Evolutionary conservation across 1,139 yeast species (phyloP).

Genomic region (Yamadazyma buinensis): DNA sequence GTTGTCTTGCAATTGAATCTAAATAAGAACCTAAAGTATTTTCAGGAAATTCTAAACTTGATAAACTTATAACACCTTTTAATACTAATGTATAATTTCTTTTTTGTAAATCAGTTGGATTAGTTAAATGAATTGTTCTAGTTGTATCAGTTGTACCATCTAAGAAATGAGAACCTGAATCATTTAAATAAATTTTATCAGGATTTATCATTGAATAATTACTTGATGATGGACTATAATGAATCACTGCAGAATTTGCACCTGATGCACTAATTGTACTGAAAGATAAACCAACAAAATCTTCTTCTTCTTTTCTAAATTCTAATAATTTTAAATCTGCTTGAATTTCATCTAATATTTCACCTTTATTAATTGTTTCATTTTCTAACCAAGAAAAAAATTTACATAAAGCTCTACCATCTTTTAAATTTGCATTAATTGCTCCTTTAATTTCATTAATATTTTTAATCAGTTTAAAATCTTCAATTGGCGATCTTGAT

Average conservation of each 20-base stretch:
- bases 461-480: conserved; percentile 78
- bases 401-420: conserved; percentile 76
- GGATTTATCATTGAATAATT: conserved; percentile 70
- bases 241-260: conserved; percentile 89
- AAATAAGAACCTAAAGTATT: conserved; percentile 80
- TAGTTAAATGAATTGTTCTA: conserved; percentile 79
- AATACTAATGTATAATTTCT: conserved; percentile 83
- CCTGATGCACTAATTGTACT: conserved; percentile 94
- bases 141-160: conserved; percentile 98
- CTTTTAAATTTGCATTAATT: conserved; percentile 73
- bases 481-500: conserved; percentile 59
- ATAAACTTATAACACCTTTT: conserved; percentile 86
- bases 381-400: conserved; percentile 88
- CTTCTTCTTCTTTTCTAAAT: conserved; percentile 57
- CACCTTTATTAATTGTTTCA: conserved; percentile 49
- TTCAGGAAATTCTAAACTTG: conserved; percentile 76
- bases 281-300: conserved; percentile 82
- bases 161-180: conserved; percentile 89
- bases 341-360: conserved; percentile 68
- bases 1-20: conserved; percentile 88
- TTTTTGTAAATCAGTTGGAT: conserved; percentile 64
- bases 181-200: conserved; percentile 75
- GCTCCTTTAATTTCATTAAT: conserved; percentile 72
- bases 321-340: conserved; percentile 70
- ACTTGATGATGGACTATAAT: conserved; percentile 65